Evolutionary conservation across 495 filamentous ascomycete genomes (phyloP), one percentile per base, ranked within the genome.

Genomic region (Podospora anserina): DNA sequence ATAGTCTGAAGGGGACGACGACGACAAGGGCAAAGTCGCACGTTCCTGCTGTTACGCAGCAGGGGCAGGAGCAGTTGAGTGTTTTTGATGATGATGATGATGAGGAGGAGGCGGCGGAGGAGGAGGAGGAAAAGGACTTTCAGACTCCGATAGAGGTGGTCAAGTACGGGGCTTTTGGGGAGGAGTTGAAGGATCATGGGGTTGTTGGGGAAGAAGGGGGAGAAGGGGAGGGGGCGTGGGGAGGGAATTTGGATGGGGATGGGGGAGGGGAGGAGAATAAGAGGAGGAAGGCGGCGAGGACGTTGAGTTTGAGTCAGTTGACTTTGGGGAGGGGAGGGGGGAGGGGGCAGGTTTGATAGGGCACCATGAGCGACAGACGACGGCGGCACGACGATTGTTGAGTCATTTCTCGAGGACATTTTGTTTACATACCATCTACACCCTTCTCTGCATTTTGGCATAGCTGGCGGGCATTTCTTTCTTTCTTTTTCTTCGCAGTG

Each of bases 271-370:
- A 49, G 39, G 77, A 79, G n/a, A 74, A 75, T 34, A 74, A 75
- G 68, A 75, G 80, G 57, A 81, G 72, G 67, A 81, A 79, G 68
- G 77, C 80, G 4, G 80, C 82, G 26, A 69, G 81, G 66, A 85
- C 84, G 26, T 68, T 86, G 70, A 83, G 81, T 44, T 65, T 87
- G 55, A 82, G 84, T 58, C 83, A 85, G 72, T 68, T 85, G 60
- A 86, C 84, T 20, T 67, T 82, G 65, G 72, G 73, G 53, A 81
- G 78, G 75, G 71, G 78, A 74, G 71, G 74, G 39, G 69, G 69
- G 66, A 70, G 64, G 44, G 59, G 60, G 23, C 66, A 69, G 64
- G 62, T 69, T 23, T 76, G 66, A 75, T 23, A 23, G 23, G 23
- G 23, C 23, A 23, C 23, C 23, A 23, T 23, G 23, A 23, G 23